Base-by-base conservation (phyloP, 164 flowering plant species). In the Liriodendron chinense region DNA sequence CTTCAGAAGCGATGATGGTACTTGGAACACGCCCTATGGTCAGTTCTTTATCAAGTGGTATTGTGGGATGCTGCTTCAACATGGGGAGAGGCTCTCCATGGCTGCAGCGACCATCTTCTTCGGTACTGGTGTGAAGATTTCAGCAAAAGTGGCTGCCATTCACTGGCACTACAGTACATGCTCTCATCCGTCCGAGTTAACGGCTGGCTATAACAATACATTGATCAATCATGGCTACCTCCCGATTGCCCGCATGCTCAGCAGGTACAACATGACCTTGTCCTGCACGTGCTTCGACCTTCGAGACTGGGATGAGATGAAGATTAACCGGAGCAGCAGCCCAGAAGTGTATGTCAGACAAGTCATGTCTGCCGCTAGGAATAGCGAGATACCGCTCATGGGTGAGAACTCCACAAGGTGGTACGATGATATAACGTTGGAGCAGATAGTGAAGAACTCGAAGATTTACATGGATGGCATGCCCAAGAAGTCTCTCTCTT, bases 21-120 rank as follows among this genome's bases (percentile, higher is more conserved):
- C 84, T 14, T 89, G 95, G 94, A 80, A 85, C 28, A 82, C 90
- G 25, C 80, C 84, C 23, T 86, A 91, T 68, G 93, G 93, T 49
- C 69, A 83, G 20, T 93, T 93, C 79, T 91, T 93, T 72, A 89
- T 91, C n/a, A 78, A 75, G 47, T 91, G 97, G 94, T 91, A 92
- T 82, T 90, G 92, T 7, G 78, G 80, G 7, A 82, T 85, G 92
- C 81, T 92, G 66, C 82, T 91, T 63, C 72, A 76, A 62, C 97
- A 91, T 70, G 95, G 92, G 8, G 91, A 92, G 72, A 86, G 89
- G 65, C 76, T 92, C 13, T 81, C 85, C 66, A 77, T 72, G 76
- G 88, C 76, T 62, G 91, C 93, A 22, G 81, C 82, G 66, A 23
- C 87, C 21, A 84, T 90, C 63, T 91, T 91, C 70, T 65, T 78